phyloP scores from a whole-genome alignment of 192 early-diverging fungal species.

The Diversispora epigaea region DNA sequence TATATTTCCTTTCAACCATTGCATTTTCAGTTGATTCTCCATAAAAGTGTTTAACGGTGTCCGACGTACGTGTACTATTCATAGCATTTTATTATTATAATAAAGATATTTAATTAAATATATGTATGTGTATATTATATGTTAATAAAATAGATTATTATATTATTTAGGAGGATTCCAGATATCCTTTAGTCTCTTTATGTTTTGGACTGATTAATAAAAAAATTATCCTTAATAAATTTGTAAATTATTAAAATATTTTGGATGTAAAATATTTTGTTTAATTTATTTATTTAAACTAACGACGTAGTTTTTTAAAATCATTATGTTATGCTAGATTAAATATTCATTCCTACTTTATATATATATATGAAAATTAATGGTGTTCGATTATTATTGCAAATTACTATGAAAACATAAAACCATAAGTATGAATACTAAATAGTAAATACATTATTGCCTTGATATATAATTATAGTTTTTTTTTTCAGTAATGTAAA shows the following conservation, averaged over 20 bases:
- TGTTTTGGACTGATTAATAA: slow-evolving; percentile 61
- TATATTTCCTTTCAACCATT: slow-evolving; percentile 79
- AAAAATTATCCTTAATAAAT: background rate
- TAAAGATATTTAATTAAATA: slow-evolving; percentile 2
- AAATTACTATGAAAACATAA: too few relatives aligned
- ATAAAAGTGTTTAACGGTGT: slow-evolving; percentile 86
- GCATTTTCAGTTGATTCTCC: slow-evolving; percentile 77
- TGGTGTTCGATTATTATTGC: too few relatives aligned
- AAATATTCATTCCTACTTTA: too few relatives aligned
- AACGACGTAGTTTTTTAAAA: slow-evolving; percentile 76
- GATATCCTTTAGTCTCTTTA: slow-evolving; percentile 91
- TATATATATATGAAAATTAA: too few relatives aligned
- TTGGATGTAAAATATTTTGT: background rate
- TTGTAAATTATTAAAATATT: background rate
- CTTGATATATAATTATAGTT: too few relatives aligned
- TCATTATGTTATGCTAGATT: slow-evolving; percentile 49
- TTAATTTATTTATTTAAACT: background rate
- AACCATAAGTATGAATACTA: too few relatives aligned
- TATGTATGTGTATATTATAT: background rate
- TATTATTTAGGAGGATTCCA: slow-evolving; percentile 61
- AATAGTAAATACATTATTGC: too few relatives aligned
- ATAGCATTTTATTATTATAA: slow-evolving; percentile 53
- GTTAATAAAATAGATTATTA: background rate
- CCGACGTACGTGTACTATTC: slow-evolving; percentile 80
- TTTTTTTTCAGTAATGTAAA: too few relatives aligned